Conservation (phyloP, 768 basidiomycete species). For the Lanmaoa rubissima region DNA sequence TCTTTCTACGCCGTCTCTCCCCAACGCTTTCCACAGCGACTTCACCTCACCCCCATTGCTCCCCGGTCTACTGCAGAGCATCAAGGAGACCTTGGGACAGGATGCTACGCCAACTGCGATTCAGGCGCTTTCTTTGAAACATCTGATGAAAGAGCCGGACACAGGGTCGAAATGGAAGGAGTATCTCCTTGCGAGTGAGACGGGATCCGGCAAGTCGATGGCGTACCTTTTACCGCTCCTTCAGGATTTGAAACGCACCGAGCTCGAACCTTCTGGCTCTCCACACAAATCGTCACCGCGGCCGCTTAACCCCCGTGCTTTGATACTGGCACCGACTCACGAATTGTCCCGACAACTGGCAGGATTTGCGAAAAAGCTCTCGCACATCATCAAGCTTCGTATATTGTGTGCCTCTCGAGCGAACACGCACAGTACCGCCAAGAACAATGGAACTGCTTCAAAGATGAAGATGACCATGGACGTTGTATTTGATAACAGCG, state of each 20-base stretch:
- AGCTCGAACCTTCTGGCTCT: slow-evolving; percentile 33
- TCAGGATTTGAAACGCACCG: slow-evolving; percentile 70
- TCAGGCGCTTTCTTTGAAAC: slow-evolving; percentile 71
- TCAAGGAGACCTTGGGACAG: slow-evolving; percentile 58
- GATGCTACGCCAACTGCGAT: slow-evolving; percentile 68
- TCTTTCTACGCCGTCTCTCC: slow-evolving; percentile 24
- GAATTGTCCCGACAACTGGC: slow-evolving; percentile 84
- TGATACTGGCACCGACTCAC: slow-evolving; percentile 86
- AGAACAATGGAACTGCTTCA: slow-evolving; percentile 41
- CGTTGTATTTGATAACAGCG: slow-evolving; percentile 19
- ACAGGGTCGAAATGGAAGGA: slow-evolving; percentile 29
- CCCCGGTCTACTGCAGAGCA: slow-evolving; percentile 56
- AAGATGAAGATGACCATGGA: slow-evolving; percentile 40
- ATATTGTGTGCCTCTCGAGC: slow-evolving; percentile 66
- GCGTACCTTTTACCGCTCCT: slow-evolving; percentile 87
- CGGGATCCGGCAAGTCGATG: slow-evolving; percentile 89
- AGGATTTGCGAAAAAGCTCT: slow-evolving; percentile 66
- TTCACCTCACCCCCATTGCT: slow-evolving; percentile 73
- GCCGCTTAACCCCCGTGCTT: slow-evolving; percentile 63
- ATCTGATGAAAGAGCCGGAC: slow-evolving; percentile 43
- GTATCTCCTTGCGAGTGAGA: slow-evolving; percentile 81
- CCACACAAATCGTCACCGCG: slow-evolving; percentile 14
- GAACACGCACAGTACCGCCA: slow-evolving; percentile 37
- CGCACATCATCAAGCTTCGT: slow-evolving; percentile 76
- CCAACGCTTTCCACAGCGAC: slow-evolving; percentile 31